Conservation (phyloP, 139 green algal genomes). For the Auxenochlorella protothecoides region DNA sequence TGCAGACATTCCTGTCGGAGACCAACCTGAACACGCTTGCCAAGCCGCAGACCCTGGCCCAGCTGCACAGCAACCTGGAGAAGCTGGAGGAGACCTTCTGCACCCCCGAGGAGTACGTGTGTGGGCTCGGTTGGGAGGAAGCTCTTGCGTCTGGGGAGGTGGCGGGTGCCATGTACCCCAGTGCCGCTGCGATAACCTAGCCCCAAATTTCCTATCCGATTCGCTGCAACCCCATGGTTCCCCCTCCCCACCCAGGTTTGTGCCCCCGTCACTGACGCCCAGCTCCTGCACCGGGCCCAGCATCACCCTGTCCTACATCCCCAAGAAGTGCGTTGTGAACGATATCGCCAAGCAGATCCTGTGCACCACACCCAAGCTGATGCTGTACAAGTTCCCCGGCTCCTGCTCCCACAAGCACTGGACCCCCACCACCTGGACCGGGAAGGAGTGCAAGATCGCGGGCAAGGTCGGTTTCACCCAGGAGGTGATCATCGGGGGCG, state of each 20-base stretch:
- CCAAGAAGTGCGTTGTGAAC: conserved; percentile 21
- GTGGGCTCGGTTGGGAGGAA: too few relatives aligned
- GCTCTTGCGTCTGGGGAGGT: too few relatives aligned
- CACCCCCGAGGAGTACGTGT: not conserved
- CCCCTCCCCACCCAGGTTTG: conserved; percentile 7
- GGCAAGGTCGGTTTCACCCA: conserved; percentile 6
- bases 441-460: conserved; percentile 27
- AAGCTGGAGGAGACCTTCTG: not conserved
- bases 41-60: not conserved
- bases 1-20: not conserved
- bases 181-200: not conserved
- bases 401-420: conserved; percentile 22
- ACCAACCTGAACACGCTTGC: not conserved
- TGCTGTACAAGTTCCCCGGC: conserved; percentile 22
- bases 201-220: not conserved
- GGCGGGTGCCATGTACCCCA: too few relatives aligned
- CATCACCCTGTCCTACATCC: conserved; percentile 11
- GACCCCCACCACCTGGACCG: conserved; percentile 4
- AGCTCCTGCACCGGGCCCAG: conserved; percentile 18
- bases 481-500: conserved; percentile 7
- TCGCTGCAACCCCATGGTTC: not conserved
- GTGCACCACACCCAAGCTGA: conserved; percentile 24
- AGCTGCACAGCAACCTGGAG: not conserved
- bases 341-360: conserved; percentile 8
- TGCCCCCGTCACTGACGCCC: conserved; percentile 1